These are phyloP conservation scores for Cryptosporidium sp. DNA, from an alignment of 169 alveolate genomes.

Conservation along the genomic window DNA sequence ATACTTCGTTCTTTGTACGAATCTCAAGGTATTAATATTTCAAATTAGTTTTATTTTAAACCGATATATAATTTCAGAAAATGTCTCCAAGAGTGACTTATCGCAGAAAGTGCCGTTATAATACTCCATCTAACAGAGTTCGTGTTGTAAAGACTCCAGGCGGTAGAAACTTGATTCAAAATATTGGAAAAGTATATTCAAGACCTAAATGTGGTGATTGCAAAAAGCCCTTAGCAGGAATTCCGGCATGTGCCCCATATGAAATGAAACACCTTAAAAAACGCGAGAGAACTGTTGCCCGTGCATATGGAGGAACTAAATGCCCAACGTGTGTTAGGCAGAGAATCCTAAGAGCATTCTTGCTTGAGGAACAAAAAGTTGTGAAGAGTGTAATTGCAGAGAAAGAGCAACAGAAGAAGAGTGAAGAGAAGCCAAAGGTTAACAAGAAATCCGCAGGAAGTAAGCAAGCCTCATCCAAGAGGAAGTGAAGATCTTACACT, in stretches of 20 bases:
- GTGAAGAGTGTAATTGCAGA: slow-evolving; percentile 86
- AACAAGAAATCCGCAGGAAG: slow-evolving; percentile 77
- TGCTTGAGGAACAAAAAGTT: slow-evolving; percentile 91
- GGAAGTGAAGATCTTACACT: slow-evolving; percentile 18
- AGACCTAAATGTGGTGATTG: slow-evolving; percentile 87
- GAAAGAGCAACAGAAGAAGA: slow-evolving; percentile 83
- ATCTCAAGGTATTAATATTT: background rate
- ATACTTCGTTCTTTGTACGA: background rate
- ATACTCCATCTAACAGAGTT: slow-evolving; percentile 89
- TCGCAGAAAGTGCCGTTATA: slow-evolving; percentile 88
- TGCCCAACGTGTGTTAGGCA: slow-evolving; percentile 82
- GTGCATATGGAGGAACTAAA: slow-evolving; percentile 84
- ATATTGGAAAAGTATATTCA: slow-evolving; percentile 81
- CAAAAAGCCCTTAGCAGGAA: slow-evolving; percentile 83
- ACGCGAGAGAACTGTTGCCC: slow-evolving; percentile 84
- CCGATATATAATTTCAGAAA: slow-evolving; percentile 44
- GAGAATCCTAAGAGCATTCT: slow-evolving; percentile 92
- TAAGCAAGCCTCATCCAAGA: slow-evolving; percentile 42
- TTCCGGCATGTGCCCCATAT: slow-evolving; percentile 84
- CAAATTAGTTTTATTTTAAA: background rate
- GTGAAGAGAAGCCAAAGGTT: slow-evolving; percentile 79
- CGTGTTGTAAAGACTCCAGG: slow-evolving; percentile 92
- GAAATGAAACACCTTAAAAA: slow-evolving; percentile 76
- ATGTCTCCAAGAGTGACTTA: slow-evolving; percentile 90
- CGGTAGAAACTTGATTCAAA: slow-evolving; percentile 81